A percentile compares a stretch with the other conserved stretches of the same genome.
These are phyloP conservation scores for Tuber brumale DNA, from an alignment of 495 filamentous ascomycete species.

Conservation along the genomic window DNA sequence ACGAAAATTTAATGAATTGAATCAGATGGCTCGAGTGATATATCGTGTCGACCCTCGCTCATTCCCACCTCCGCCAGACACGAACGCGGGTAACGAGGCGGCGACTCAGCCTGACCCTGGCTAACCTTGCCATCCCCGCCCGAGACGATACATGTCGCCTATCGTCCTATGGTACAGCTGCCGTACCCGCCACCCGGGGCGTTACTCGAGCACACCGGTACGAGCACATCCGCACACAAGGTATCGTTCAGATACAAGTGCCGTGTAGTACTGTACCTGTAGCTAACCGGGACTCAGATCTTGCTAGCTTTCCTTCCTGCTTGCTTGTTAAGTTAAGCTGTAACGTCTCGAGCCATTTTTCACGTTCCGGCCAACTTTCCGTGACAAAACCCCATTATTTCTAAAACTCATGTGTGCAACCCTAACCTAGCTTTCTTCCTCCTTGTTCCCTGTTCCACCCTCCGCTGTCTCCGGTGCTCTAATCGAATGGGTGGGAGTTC, in stretches of 20 bases:
- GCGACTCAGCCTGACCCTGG: not conserved
- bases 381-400: not conserved
- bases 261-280: not conserved
- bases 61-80: not conserved
- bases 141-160: not conserved
- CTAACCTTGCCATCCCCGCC: not conserved
- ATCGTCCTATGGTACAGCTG: not conserved
- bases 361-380: not conserved
- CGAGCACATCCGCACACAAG: not conserved
- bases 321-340: not conserved
- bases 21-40: slow-evolving; percentile 1
- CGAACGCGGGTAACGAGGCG: not conserved
- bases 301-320: not conserved
- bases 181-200: not conserved
- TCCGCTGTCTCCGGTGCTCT: not conserved
- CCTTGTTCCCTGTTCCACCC: not conserved
- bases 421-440: not conserved
- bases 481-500: not conserved
- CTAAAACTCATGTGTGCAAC: not conserved
- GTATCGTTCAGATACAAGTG: not conserved
- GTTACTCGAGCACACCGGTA: not conserved
- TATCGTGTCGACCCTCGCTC: not conserved
- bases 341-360: not conserved
- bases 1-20: not conserved
- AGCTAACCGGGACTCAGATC: not conserved